Percentiles rank a stretch among this genome's conserved stretches.
Evolutionary conservation across 2,329 filamentous ascomycete species (phyloP).

Genomic region (Trichophyton equinum): DNA sequence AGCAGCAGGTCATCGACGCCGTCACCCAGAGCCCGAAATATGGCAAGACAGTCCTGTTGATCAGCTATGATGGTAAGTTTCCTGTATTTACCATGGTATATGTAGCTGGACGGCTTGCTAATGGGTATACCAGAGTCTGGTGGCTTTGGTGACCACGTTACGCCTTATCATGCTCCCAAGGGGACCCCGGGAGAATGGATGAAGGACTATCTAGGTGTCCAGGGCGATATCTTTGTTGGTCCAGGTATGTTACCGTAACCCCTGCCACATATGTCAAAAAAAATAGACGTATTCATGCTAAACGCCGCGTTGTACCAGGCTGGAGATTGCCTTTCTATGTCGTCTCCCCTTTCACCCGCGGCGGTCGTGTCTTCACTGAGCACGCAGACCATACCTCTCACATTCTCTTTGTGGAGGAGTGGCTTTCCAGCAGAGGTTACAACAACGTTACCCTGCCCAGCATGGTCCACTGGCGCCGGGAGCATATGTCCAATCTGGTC

Average conservation of each 20-base stretch:
- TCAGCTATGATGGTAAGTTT: constrained; percentile 37
- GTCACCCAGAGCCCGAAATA: constrained; percentile 41
- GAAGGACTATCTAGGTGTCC: constrained; percentile 32
- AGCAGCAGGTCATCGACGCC: constrained; percentile 41
- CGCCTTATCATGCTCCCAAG: constrained; percentile 39
- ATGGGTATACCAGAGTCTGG: constrained; percentile 34
- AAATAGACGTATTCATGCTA: too few relatives aligned
- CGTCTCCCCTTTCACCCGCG: constrained; percentile 44
- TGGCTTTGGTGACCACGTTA: constrained; percentile 44
- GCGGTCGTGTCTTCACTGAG: constrained; percentile 43
- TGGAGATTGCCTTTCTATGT: constrained; percentile 45
- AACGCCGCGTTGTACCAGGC: constrained; percentile 15
- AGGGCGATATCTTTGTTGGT: constrained; percentile 34
- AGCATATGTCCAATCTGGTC: constrained; percentile 38
- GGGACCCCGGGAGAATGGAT: constrained; percentile 44
- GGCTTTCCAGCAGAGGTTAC: constrained; percentile 35
- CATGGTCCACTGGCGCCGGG: constrained; percentile 36
- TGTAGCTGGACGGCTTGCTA: not conserved
- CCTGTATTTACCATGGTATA: not conserved
- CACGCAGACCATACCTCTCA: constrained; percentile 45
- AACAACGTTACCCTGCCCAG: constrained; percentile 29
- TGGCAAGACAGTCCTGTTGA: constrained; percentile 37
- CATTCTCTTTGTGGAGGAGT: constrained; percentile 43
- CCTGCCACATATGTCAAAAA: too few relatives aligned
- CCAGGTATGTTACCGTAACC: constrained; percentile 19